A percentile compares a stretch with the other conserved stretches of the same genome.
Evolutionary conservation across 1,284 basidiomycete genomes (phyloP).

Genomic region (Fistulinella cinereoalba): DNA sequence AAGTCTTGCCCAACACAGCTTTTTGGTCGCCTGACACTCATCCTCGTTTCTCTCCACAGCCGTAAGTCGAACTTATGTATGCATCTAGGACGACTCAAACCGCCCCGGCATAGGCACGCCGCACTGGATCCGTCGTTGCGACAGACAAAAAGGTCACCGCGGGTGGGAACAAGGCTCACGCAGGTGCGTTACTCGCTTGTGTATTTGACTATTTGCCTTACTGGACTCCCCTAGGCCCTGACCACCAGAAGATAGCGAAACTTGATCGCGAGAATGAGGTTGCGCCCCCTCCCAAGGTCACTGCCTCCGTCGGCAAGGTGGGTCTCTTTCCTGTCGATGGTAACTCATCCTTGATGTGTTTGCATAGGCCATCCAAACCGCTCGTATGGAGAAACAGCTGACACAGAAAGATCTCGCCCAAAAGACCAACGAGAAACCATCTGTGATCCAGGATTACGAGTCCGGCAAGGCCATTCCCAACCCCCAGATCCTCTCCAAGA

Average conservation of each 20-base stretch:
- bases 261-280: constrained; percentile 96
- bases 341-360: constrained; percentile 2
- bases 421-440: constrained; percentile 89
- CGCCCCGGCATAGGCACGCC: constrained; percentile 53
- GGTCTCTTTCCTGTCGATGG: constrained; percentile 17
- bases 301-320: constrained; percentile 78
- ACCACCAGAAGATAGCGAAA: constrained; percentile 92
- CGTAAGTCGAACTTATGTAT: constrained; percentile 39
- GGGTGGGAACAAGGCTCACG: constrained; percentile 71
- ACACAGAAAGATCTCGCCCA: constrained; percentile 95
- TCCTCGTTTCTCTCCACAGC: constrained; percentile 35
- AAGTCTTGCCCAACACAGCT: constrained; percentile 6
- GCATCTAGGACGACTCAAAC: neutral
- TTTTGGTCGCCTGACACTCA: neutral
- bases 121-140: constrained; percentile 67
- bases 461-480: constrained; percentile 87
- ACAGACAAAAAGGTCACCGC: constrained; percentile 74
- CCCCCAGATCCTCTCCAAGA: constrained; percentile 86
- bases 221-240: constrained; percentile 56
- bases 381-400: constrained; percentile 73
- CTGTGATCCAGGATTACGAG: constrained; percentile 89
- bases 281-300: constrained; percentile 87
- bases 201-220: constrained; percentile 1
- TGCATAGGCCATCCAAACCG: constrained; percentile 78
- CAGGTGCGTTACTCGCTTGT: constrained; percentile 45